Evolutionary conservation across 805 yeast genomes (phyloP), one percentile per base, ranked within the genome.

Genomic region (Nakazawaea wickerhamii): DNA sequence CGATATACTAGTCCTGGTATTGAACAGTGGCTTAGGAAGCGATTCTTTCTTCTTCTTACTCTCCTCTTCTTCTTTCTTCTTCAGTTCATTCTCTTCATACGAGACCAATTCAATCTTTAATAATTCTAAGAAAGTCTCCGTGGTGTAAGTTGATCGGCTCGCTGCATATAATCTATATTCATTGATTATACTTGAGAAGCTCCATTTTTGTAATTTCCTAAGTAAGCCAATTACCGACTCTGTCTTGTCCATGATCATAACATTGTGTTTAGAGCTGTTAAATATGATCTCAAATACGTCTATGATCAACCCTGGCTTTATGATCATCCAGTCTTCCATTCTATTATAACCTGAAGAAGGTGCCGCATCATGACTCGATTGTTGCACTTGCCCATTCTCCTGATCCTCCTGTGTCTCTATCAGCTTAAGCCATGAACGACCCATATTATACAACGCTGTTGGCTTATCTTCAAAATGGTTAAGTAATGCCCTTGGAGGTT

Each of bases 141-240:
- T 86, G 50, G 74, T 77, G 57, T 88, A 89, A 53, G 81, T 88
- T 36, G 83, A 71, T 50, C 83, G 79, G 50, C 76, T 77, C 23
- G 88, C 84, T 17, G 86, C 70, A 59, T 79, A 85, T 7, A 85
- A 69, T 41, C 96, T 68, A 61, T 88, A 93, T 59, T 91, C 98
- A 52, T 82, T 83, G 18, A 89, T 74, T 4, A 91, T 78, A 15
- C 95, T 81, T 19, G 90, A 78, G 56, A 84, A 83, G 52, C 80
- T 82, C 98, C 97, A 91, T 61, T 84, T 84, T 60, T 87, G 93
- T 30, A 90, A 68, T 57, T 83, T 81, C 40, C 99, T 68, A 26
- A 93, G 63, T 2, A 90, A 68, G 0, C 97, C 96, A 9, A 88
- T 76, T 15, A 90, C 70, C 10, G 93, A 77, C 45, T 84, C 81